Percentiles rank a stretch among this genome's conserved stretches.
These are phyloP conservation scores for Starmerella scarabaei DNA, from an alignment of 805 yeast species.

Conservation along the genomic window DNA sequence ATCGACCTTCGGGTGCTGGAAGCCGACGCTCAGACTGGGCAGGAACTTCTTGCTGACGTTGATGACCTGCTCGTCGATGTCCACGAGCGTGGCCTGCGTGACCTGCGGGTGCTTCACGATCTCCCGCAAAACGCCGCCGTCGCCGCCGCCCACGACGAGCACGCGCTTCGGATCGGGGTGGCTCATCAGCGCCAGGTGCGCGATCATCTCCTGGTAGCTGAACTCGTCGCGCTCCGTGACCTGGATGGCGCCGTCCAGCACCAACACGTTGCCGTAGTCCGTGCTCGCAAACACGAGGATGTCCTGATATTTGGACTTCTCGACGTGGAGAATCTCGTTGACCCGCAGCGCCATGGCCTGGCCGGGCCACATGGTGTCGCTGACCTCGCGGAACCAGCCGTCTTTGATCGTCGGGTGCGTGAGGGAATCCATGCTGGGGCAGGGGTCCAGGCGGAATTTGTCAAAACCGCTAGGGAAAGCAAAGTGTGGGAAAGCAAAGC, in stretches of 20 bases:
- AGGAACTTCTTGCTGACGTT: slow-evolving; percentile 72
- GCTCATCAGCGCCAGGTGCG: slow-evolving; percentile 82
- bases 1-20: slow-evolving; percentile 75
- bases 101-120: slow-evolving; percentile 76
- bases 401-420: slow-evolving; percentile 31
- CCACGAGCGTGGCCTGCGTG: slow-evolving; percentile 84
- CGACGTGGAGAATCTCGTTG: slow-evolving; percentile 72
- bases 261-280: slow-evolving; percentile 89
- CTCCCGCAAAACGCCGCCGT: slow-evolving; percentile 95
- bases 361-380: slow-evolving; percentile 98
- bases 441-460: not conserved
- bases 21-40: slow-evolving; percentile 77
- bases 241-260: slow-evolving; percentile 88
- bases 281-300: slow-evolving; percentile 86
- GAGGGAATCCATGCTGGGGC: slow-evolving; percentile 18
- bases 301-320: slow-evolving; percentile 83
- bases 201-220: slow-evolving; percentile 95
- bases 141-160: slow-evolving; percentile 96
- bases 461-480: not conserved
- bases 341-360: slow-evolving; percentile 90
- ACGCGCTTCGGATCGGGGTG: slow-evolving; percentile 93
- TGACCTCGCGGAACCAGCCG: slow-evolving; percentile 95
- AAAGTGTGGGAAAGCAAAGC: too few species aligned
- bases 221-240: slow-evolving; percentile 96
- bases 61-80: slow-evolving; percentile 89